Conservation (phyloP, 225 moss, liverwort and hornwort species). For the Pseudoscleropodium purum region DNA sequence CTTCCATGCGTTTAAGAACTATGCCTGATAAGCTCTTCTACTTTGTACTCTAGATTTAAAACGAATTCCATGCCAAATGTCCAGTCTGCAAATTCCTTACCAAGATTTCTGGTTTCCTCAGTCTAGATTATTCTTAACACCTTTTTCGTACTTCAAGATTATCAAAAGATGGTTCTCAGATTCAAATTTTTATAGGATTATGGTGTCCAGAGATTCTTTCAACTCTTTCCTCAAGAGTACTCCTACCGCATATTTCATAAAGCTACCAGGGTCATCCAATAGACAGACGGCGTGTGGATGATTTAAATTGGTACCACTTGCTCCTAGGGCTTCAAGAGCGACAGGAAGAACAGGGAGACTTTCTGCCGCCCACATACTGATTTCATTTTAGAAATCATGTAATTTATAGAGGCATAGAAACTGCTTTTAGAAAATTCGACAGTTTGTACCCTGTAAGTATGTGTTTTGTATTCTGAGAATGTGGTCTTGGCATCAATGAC, state of each 20-base stretch:
- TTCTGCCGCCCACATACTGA: background rate
- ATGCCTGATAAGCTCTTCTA: background rate
- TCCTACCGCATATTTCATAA: background rate
- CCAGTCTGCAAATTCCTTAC: background rate
- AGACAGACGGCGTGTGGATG: background rate
- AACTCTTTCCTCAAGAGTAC: constrained; percentile 1
- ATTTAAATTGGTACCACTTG: background rate
- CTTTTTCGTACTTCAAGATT: background rate
- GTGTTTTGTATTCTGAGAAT: background rate
- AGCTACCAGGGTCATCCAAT: background rate
- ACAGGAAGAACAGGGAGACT: background rate
- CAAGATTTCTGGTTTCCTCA: background rate
- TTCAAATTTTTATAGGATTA: background rate
- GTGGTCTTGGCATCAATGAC: background rate
- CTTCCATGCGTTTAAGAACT: background rate
- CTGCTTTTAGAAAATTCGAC: background rate
- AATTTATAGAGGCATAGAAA: background rate
- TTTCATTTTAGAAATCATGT: constrained; percentile 3
- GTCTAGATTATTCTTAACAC: background rate
- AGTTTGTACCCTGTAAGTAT: background rate
- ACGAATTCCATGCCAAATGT: background rate
- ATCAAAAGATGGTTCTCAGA: background rate
- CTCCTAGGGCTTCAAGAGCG: background rate
- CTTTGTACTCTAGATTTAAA: constrained; percentile 7
- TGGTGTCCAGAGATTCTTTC: background rate